Evolutionary conservation across 2,329 filamentous ascomycete species (phyloP), one percentile per base, ranked within the genome.

Genomic region (Colletotrichum karsti): DNA sequence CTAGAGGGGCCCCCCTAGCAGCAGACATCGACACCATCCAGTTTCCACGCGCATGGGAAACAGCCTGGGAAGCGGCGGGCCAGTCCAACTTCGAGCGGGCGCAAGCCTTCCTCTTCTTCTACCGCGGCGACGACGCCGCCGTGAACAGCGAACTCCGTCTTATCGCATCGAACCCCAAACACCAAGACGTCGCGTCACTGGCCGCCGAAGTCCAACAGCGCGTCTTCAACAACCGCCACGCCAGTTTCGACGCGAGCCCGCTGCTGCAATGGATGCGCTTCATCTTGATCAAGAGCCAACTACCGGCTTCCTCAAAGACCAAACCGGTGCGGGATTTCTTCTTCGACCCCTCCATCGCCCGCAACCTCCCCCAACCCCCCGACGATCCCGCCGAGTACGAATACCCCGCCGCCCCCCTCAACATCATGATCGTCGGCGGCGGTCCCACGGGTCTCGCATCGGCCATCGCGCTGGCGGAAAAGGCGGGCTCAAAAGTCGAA

Each of bases 231-330:
- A 70, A 74, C 56, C 72, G 74, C 4, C 78, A 79, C 60, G 69
- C 70, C 22, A 72, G 72, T 1, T 80, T 79, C 63, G 64, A 61
- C 10, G 66, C 73, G 3, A 78, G 74, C 3, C 75, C 76, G 1
- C 59, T 80, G 15, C 68, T 79, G 20, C 78, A 79, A 59, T 73
- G 74, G 22, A 69, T 79, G 39, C 77, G 77, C 46, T 50, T 50
- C 9, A 18, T 50, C 13, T 26, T 50, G 22, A 50, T 30, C 8
- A 50, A 50, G 15, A 30, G 9, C 46, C 46, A 30, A 28, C 22
- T 22, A 2, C 9, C n/a, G 5, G 28, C 28, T 15, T 30, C 46
- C n/a, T 50, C 46, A 3, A 50, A 50, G 15, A 50, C 46, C 5
- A 50, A 30, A 0, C 15, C 46, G 24, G 46, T 50, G 0, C 46